Conservation (phyloP, 1,284 basidiomycete species). For the Pterulicium gracile region DNA sequence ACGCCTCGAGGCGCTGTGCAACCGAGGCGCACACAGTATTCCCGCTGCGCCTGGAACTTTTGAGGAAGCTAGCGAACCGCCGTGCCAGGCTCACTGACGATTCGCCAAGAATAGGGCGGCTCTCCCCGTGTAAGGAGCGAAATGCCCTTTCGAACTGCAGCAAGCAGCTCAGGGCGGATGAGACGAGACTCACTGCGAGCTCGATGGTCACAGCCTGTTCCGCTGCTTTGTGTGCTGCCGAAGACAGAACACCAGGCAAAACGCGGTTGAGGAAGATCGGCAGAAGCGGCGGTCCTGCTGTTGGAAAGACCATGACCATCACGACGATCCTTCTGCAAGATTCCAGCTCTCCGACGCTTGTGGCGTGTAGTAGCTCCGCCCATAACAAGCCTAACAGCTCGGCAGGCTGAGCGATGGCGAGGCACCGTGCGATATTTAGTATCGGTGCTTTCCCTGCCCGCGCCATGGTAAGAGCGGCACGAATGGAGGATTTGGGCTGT, state of each 20-base stretch:
- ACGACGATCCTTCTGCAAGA: conserved; percentile 48
- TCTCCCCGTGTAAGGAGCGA: conserved; percentile 37
- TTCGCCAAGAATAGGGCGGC: conserved; percentile 42
- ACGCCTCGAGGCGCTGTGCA: conserved; percentile 47
- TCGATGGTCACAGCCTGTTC: conserved; percentile 49
- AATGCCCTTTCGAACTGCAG: conserved; percentile 62
- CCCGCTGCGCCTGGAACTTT: conserved; percentile 4
- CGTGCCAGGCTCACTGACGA: conserved; percentile 51
- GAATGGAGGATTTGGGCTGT: conserved; percentile 41
- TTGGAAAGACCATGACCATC: conserved; percentile 50
- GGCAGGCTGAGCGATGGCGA: conserved; percentile 41
- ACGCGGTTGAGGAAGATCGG: conserved; percentile 61
- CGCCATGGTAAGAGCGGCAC: conserved; percentile 39
- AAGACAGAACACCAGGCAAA: conserved; percentile 44
- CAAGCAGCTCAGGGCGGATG: conserved; percentile 51
- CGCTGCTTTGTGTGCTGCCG: conserved; percentile 39
- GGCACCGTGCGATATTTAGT: conserved; percentile 53
- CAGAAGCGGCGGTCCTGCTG: conserved; percentile 47
- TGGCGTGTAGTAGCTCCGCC: conserved; percentile 42
- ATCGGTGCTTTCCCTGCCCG: conserved; percentile 47
- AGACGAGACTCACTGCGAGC: conserved; percentile 47
- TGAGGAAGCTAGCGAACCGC: conserved; percentile 30
- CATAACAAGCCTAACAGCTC: conserved; percentile 54
- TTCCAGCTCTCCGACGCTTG: conserved; percentile 46
- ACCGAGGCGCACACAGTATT: conserved; percentile 42